Percentiles rank a stretch among this genome's conserved stretches.
Evolutionary conservation across 2,329 filamentous ascomycete species (phyloP).

Genomic region (Endocalyx cinctus): DNA sequence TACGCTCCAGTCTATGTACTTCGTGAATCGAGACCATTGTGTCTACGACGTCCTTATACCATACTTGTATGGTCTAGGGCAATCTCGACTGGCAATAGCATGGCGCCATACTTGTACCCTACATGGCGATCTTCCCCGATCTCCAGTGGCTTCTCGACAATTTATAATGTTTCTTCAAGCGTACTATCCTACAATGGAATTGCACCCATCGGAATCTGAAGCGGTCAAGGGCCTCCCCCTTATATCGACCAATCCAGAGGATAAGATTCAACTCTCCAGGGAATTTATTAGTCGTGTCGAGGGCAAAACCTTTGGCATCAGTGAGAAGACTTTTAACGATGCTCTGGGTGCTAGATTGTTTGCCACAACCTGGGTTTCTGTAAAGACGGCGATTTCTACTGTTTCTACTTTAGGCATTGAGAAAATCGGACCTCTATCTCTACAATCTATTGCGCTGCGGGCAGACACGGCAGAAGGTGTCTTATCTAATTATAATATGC

Average conservation of each 20-base stretch:
- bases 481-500: constrained; percentile 51
- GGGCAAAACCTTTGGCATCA: constrained; percentile 34
- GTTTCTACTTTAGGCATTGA: constrained; percentile 68
- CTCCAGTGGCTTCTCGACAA: constrained; percentile 33
- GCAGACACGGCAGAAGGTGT: constrained; percentile 54
- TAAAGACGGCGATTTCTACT: constrained; percentile 64
- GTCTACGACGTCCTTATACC: constrained; percentile 51
- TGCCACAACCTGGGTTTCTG: constrained; percentile 64
- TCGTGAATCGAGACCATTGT: constrained; percentile 34
- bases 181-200: constrained; percentile 38
- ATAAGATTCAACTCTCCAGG: constrained; percentile 21
- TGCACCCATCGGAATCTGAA: constrained; percentile 34
- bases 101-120: constrained; percentile 43
- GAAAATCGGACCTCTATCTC: constrained; percentile 67
- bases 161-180: constrained; percentile 44
- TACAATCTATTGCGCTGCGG: constrained; percentile 72
- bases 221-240: constrained; percentile 7
- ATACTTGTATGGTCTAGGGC: constrained; percentile 43
- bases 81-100: constrained; percentile 36
- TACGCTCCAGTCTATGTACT: constrained; percentile 42
- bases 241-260: constrained; percentile 7
- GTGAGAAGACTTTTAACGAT: constrained; percentile 56
- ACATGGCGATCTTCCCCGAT: constrained; percentile 37
- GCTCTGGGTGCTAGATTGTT: constrained; percentile 74
- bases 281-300: constrained; percentile 34